Percentiles rank a stretch among this genome's conserved stretches.
phyloP scores from a whole-genome alignment of 2,329 filamentous ascomycete genomes.

The Alternaria incomplexa region DNA sequence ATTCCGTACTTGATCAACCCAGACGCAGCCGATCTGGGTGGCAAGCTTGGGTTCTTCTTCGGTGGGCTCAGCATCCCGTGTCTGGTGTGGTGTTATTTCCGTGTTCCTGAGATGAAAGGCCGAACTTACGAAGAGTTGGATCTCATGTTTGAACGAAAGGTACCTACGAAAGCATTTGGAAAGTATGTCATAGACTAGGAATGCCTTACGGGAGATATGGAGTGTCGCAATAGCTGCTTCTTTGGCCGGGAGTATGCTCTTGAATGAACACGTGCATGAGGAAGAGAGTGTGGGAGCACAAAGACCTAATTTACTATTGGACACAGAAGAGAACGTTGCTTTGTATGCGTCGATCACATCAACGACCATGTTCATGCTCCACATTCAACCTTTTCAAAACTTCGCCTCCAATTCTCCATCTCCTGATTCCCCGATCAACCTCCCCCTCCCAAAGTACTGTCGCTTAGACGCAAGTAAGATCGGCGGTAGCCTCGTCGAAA shows the following conservation, averaged over 20 bases:
- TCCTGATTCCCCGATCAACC: fast-evolving
- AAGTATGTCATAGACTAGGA: neutral
- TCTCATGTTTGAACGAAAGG: slow-evolving; percentile 4
- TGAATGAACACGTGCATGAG: neutral
- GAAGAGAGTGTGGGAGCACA: neutral
- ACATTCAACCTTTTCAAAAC: neutral
- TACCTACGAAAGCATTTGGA: neutral
- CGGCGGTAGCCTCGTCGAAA: slow-evolving; percentile 9
- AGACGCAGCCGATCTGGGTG: slow-evolving; percentile 47
- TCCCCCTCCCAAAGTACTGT: neutral
- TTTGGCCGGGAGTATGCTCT: neutral
- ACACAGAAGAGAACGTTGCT: neutral
- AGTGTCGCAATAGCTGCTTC: neutral
- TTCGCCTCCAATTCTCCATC: neutral
- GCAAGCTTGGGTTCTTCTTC: slow-evolving; percentile 53
- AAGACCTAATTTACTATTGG: neutral
- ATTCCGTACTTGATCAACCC: slow-evolving; percentile 53
- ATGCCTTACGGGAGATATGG: neutral
- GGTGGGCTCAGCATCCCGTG: slow-evolving; percentile 43
- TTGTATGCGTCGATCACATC: neutral
- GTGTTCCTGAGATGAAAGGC: slow-evolving; percentile 51
- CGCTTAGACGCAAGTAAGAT: slow-evolving; percentile 9
- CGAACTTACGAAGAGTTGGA: slow-evolving; percentile 53
- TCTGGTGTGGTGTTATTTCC: slow-evolving; percentile 47
- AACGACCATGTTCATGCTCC: neutral